Conservation (phyloP, 2,329 filamentous ascomycete genomes). For the Botrytis aclada region DNA sequence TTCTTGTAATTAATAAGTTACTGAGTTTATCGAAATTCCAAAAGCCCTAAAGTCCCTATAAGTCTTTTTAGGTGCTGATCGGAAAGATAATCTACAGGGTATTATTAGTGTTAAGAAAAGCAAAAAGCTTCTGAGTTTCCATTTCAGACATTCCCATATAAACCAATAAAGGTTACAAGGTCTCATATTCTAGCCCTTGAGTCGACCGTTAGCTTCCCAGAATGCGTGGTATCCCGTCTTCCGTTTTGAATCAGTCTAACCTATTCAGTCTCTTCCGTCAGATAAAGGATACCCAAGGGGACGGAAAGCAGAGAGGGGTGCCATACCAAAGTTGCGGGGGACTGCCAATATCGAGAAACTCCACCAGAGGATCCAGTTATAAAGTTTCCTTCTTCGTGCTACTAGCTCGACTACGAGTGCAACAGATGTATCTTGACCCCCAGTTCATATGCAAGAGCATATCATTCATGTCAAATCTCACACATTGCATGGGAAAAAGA, state of each 20-base stretch:
- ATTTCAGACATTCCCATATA: background rate
- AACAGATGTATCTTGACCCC: background rate
- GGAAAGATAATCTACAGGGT: background rate
- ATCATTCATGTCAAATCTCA: conserved; percentile 12
- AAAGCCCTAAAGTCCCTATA: background rate
- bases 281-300: background rate
- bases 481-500: background rate
- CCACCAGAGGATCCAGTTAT: background rate
- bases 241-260: background rate
- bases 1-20: background rate
- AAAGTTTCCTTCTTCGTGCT: conserved; percentile 3
- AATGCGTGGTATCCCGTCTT: background rate
- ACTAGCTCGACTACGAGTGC: background rate
- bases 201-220: background rate
- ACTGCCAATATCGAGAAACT: conserved; percentile 3
- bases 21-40: background rate
- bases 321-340: background rate
- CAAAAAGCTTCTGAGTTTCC: background rate
- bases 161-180: conserved; percentile 6
- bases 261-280: background rate
- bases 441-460: conserved; percentile 2
- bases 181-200: background rate
- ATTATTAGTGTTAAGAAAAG: background rate
- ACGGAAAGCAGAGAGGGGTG: background rate
- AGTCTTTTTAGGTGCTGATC: background rate